Conservation (phyloP, 2,329 filamentous ascomycete genomes). For the Pestalotiopsis sp. region DNA sequence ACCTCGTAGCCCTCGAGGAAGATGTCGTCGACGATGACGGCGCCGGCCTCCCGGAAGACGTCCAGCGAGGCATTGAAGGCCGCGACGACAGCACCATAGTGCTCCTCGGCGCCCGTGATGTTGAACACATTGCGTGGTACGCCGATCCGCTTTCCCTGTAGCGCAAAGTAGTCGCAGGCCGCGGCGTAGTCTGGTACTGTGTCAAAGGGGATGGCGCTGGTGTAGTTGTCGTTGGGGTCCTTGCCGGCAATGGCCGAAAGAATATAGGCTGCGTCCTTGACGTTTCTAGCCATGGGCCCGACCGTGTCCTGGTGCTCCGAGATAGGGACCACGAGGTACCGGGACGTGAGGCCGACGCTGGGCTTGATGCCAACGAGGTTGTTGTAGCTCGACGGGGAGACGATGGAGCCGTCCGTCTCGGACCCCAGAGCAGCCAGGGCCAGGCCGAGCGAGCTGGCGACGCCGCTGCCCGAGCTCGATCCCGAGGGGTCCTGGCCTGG, state of each 20-base stretch:
- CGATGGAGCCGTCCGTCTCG: slow-evolving; percentile 66
- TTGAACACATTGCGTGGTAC: slow-evolving; percentile 63
- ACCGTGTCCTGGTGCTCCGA: slow-evolving; percentile 67
- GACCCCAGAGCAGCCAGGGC: slow-evolving; percentile 62
- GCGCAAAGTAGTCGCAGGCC: slow-evolving; percentile 55
- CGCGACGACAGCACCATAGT: slow-evolving; percentile 33
- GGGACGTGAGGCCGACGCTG: slow-evolving; percentile 66
- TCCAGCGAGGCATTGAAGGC: slow-evolving; percentile 60
- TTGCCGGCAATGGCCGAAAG: slow-evolving; percentile 66
- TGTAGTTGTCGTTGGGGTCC: slow-evolving; percentile 67
- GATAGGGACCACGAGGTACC: slow-evolving; percentile 68
- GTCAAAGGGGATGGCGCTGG: slow-evolving; percentile 58
- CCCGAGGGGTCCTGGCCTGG: slow-evolving; percentile 64
- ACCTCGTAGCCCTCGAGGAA: slow-evolving; percentile 58
- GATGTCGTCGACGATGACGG: slow-evolving; percentile 61
- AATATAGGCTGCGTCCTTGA: slow-evolving; percentile 66
- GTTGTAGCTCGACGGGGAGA: slow-evolving; percentile 54
- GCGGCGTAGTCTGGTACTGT: slow-evolving; percentile 62
- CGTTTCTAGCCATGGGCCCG: slow-evolving; percentile 65
- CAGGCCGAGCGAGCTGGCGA: slow-evolving; percentile 61
- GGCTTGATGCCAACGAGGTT: slow-evolving; percentile 71
- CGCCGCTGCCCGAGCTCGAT: slow-evolving; percentile 64
- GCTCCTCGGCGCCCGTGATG: slow-evolving; percentile 16
- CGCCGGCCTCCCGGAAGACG: slow-evolving; percentile 57
- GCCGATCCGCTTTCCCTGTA: slow-evolving; percentile 64